Conservation (phyloP, 805 yeast species). For the Schwanniomyces polymorphus region DNA sequence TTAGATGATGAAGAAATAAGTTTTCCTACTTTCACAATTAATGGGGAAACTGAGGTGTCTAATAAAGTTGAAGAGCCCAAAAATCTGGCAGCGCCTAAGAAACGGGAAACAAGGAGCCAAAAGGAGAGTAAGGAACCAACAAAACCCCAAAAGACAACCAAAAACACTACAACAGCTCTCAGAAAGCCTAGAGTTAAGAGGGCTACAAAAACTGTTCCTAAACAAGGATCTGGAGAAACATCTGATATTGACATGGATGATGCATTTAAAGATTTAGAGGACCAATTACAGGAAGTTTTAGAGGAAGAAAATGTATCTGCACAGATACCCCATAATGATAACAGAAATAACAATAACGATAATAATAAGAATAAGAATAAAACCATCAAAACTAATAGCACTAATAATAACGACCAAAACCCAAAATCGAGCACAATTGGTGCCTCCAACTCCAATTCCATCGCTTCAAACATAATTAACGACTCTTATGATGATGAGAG, state of each 20-base stretch:
- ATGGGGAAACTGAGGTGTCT: background rate
- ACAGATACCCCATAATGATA: background rate
- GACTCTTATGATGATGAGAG: conserved; percentile 24
- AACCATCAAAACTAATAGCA: background rate
- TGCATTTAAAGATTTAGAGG: conserved; percentile 44
- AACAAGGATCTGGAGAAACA: background rate
- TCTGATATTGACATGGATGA: conserved; percentile 28
- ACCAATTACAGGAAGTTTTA: conserved; percentile 41
- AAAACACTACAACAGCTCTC: background rate
- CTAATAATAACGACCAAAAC: background rate
- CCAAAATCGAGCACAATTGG: background rate
- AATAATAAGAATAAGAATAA: background rate
- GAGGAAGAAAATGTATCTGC: conserved; percentile 19
- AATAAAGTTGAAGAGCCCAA: too few species aligned
- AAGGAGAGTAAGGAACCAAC: too few species aligned
- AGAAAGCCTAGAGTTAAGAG: background rate
- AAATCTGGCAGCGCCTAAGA: background rate
- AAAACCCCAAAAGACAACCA: background rate
- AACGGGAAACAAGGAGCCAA: too few species aligned
- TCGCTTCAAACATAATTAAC: background rate
- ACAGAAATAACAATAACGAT: background rate
- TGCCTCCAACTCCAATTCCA: background rate
- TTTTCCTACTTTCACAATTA: conserved; percentile 7
- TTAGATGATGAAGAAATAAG: conserved; percentile 18
- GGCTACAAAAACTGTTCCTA: background rate